Base-by-base conservation (phyloP, 2,329 filamentous ascomycete species). In the Pseudogymnoascus verrucosus region DNA sequence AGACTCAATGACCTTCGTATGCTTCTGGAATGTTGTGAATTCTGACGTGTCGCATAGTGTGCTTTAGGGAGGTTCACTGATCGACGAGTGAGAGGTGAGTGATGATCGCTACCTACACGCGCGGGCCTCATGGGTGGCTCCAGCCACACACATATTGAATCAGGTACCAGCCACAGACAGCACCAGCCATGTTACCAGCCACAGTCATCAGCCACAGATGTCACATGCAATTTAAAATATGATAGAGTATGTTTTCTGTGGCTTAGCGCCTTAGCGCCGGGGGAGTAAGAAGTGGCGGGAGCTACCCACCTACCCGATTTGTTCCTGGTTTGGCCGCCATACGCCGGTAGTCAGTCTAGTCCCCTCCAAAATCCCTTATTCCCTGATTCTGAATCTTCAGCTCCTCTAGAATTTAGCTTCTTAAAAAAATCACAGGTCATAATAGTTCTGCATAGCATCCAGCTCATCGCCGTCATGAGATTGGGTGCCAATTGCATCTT, bases 401-500 rank as follows among this genome's bases (percentile, higher is more conserved):
- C 42, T 3, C 11, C 21, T 26, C 42, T 47, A n/a, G 11, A n/a
- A 26, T 26, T 47, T 26, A 47, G 42, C 12, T 26, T 47, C 42
- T 26, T 47, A 19, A 47, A 21, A 21, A 12, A 23, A 34, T 10
- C 42, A 26, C 42, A 47, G 12, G 26, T 47, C 42, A 47, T 3
- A 47, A 47, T 23, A 47, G 21, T 26, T 26, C 12, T 26, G 42
- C 12, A 47, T 47, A 47, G 42, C 42, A 21, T 26, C 42, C 26
- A 47, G 42, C 42, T 51, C 44, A n/a, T 51, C 21, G 44, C 44
- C 44, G 14, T 21, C 14, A 51, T 51, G 44, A 26, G 21, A 51
- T 51, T 51, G 44, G 44, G 44, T 51, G 44, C 23, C 44, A 51
- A 51, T 51, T 51, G 44, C 44, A 26, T 51, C 44, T 51, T 51